A percentile compares a stretch with the other conserved stretches of the same genome.
These are phyloP conservation scores for Cavenderia fasciculata DNA, from an alignment of 78 protist species.

Conservation along the genomic window DNA sequence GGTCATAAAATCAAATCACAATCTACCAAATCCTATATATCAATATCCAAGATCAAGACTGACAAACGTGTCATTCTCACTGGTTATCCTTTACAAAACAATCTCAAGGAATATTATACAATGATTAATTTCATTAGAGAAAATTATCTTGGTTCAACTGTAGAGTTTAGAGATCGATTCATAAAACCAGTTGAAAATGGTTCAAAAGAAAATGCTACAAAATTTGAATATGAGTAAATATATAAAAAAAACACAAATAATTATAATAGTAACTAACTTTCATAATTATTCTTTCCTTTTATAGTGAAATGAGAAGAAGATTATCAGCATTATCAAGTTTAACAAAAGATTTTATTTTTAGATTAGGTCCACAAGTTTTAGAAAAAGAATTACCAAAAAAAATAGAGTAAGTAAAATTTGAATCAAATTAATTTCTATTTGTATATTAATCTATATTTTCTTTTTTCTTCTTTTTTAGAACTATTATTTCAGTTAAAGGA, in stretches of 20 bases:
- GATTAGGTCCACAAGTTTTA: conserved; percentile 22
- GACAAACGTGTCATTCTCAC: conserved; percentile 83
- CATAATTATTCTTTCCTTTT: background rate
- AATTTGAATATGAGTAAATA: background rate
- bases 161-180: conserved; percentile 51
- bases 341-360: conserved; percentile 26
- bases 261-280: background rate
- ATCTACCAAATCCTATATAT: background rate
- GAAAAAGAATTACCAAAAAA: conserved; percentile 46
- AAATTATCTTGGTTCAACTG: conserved; percentile 34
- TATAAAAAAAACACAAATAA: background rate
- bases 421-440: background rate
- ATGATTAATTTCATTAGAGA: conserved; percentile 87
- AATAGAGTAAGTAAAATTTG: background rate
- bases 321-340: conserved; percentile 10
- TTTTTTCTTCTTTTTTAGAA: background rate
- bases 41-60: background rate
- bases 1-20: conserved; percentile 83
- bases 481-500: conserved; percentile 22
- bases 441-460: background rate
- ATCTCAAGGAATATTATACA: conserved; percentile 87
- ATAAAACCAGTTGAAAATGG: conserved; percentile 77
- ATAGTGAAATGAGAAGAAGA: conserved; percentile 21
- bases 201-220: background rate
- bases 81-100: conserved; percentile 94